Evolutionary conservation across 352 stramenopile species (phyloP).

Genomic region (Phytophthora kernoviae): DNA sequence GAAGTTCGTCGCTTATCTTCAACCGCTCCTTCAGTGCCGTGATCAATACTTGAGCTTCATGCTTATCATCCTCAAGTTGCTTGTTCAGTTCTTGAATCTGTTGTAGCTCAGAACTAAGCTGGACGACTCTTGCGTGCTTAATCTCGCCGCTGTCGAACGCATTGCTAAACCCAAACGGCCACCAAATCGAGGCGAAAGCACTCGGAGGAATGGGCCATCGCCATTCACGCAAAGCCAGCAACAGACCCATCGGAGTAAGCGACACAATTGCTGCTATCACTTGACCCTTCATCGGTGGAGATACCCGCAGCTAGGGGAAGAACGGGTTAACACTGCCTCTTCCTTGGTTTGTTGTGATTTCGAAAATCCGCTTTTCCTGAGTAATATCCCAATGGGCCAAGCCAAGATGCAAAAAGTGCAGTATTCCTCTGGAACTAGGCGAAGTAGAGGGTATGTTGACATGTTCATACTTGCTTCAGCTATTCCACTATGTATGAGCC

Average conservation of each 20-base stretch:
- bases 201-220: not conserved
- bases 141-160: not conserved
- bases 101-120: not conserved
- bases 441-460: too few relatives aligned
- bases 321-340: not conserved
- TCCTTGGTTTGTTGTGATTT: not conserved
- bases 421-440: too few relatives aligned
- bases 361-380: too few relatives aligned
- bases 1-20: not conserved
- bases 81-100: not conserved
- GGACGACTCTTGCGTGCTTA: not conserved
- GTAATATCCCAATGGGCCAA: too few relatives aligned
- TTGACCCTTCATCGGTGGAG: not conserved
- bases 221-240: not conserved
- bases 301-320: not conserved
- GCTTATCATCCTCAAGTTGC: slow-evolving; percentile 1
- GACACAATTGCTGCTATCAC: not conserved
- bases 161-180: not conserved
- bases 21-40: slow-evolving; percentile 1
- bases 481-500: not conserved
- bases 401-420: too few relatives aligned
- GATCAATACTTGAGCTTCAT: slow-evolving; percentile 2
- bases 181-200: not conserved
- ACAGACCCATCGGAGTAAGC: not conserved
- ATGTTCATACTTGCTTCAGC: not conserved